Evolutionary conservation across 768 basidiomycete genomes (phyloP).

Genomic region (Amanita exitialis): DNA sequence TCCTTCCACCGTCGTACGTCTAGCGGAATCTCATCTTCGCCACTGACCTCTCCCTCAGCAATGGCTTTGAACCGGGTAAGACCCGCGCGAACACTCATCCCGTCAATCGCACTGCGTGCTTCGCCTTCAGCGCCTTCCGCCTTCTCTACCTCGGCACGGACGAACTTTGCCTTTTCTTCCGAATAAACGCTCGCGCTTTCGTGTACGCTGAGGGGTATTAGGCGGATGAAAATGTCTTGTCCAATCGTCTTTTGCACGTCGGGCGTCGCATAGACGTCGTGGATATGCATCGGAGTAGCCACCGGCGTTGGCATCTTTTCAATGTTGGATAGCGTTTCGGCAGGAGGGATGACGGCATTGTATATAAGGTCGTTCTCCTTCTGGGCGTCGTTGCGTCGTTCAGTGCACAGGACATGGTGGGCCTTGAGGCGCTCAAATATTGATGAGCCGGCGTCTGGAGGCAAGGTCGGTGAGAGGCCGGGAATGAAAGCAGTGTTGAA

Average conservation of each 20-base stretch:
- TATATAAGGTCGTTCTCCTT: slow-evolving; percentile 98
- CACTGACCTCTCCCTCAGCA: slow-evolving; percentile 52
- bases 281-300: slow-evolving; percentile 82
- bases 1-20: slow-evolving; percentile 68
- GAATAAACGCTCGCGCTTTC: slow-evolving; percentile 95
- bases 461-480: slow-evolving; percentile 70
- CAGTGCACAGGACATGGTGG: slow-evolving; percentile 67
- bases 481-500: slow-evolving; percentile 67
- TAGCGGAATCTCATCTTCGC: slow-evolving; percentile 56
- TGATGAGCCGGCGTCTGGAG: slow-evolving; percentile 74
- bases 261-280: slow-evolving; percentile 84
- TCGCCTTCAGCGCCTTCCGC: slow-evolving; percentile 80
- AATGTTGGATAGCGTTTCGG: slow-evolving; percentile 68
- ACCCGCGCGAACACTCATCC: slow-evolving; percentile 68
- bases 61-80: slow-evolving; percentile 61
- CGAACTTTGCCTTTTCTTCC: slow-evolving; percentile 94
- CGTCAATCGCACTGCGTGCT: slow-evolving; percentile 68
- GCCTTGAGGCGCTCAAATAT: slow-evolving; percentile 79
- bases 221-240: slow-evolving; percentile 75
- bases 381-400: slow-evolving; percentile 63
- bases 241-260: slow-evolving; percentile 96
- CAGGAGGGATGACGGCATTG: slow-evolving; percentile 76
- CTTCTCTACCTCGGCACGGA: slow-evolving; percentile 81
- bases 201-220: slow-evolving; percentile 90
- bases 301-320: slow-evolving; percentile 70